Base-by-base conservation (phyloP, 257 asterid species). In the Nicotiana attenuata region DNA sequence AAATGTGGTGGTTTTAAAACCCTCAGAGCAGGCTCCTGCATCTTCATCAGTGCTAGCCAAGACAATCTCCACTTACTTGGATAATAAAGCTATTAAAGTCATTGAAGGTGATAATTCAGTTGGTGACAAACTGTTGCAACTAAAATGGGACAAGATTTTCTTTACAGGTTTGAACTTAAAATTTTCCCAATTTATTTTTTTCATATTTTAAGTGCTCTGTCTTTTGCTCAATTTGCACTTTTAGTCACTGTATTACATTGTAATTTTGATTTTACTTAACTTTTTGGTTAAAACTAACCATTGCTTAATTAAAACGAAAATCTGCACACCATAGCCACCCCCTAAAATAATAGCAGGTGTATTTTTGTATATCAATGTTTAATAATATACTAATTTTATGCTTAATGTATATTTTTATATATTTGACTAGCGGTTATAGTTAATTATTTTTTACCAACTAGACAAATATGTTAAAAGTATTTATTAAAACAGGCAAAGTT, bases 121-220 rank as follows among this genome's bases (percentile, higher is more conserved):
- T 50, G 90, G 91, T 24, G 86, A 93, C 80, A 76, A 87, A 69
- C 87, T 94, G 16, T 20, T 93, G 87, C 96, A 87, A 10, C 90
- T 61, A 0, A 89, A 92, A 86, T 94, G 97, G 97, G 97, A 93
- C 90, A 93, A 94, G 84, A 91, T 95, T 24, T 85, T 95, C 50
- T 95, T 95, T 89, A 95, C 98, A 87, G 98, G 98, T 92, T 53
- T 31, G 33, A 20, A 41, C 0, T 0, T 41, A 35, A 4, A 17
- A n/a, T 53, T 53, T 22, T 1, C 29, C n/a, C 41, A 10, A 22
- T 55, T 15, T 47, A 7, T 2, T 20, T 4, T 13, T 14, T 79
- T n/a, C 17, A 19, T 31, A 19, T 75, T 5, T 14, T 20, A 59
- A n/a, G 5, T 59, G 15, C 20, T 59, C 28, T 59, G 14, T 20